A percentile compares a stretch with the other conserved stretches of the same genome.
Conservation (phyloP, 495 filamentous ascomycete species). For the Corynascus novoguineensis region DNA sequence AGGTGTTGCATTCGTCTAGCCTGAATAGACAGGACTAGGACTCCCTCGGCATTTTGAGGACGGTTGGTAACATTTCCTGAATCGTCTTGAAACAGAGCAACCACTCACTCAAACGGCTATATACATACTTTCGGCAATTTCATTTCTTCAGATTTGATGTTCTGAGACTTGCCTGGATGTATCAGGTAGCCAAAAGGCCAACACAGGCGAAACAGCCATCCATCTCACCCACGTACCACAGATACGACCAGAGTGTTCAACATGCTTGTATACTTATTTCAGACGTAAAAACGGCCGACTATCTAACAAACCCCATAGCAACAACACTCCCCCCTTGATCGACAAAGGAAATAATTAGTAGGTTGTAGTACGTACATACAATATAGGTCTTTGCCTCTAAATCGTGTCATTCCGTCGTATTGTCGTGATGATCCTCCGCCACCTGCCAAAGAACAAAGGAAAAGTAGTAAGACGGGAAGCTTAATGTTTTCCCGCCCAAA, state of each 20-base stretch:
- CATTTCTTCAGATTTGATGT: too few relatives aligned
- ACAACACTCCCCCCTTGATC: conserved; percentile 1
- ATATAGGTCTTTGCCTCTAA: conserved; percentile 15
- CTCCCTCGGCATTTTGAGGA: too few relatives aligned
- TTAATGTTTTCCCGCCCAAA: conserved; percentile 1
- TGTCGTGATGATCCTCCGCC: conserved; percentile 11
- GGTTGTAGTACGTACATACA: conserved; percentile 17
- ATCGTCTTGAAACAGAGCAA: too few relatives aligned
- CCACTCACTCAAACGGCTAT: too few relatives aligned
- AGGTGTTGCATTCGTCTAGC: too few relatives aligned
- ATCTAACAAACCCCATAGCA: neutral
- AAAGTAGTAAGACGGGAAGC: conserved; percentile 4
- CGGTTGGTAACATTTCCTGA: too few relatives aligned
- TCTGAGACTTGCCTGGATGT: too few relatives aligned
- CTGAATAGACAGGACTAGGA: too few relatives aligned
- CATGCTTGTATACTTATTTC: neutral
- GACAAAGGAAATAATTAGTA: conserved; percentile 18
- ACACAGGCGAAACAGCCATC: too few relatives aligned
- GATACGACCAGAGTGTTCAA: neutral
- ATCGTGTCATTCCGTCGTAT: conserved; percentile 17
- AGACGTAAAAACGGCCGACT: neutral
- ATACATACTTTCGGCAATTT: too few relatives aligned
- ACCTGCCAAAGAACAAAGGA: neutral
- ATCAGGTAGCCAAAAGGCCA: too few relatives aligned
- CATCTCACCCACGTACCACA: too few relatives aligned